Base-by-base conservation (phyloP, 108 stramenopile genomes). In the Craspedostauros australis region DNA sequence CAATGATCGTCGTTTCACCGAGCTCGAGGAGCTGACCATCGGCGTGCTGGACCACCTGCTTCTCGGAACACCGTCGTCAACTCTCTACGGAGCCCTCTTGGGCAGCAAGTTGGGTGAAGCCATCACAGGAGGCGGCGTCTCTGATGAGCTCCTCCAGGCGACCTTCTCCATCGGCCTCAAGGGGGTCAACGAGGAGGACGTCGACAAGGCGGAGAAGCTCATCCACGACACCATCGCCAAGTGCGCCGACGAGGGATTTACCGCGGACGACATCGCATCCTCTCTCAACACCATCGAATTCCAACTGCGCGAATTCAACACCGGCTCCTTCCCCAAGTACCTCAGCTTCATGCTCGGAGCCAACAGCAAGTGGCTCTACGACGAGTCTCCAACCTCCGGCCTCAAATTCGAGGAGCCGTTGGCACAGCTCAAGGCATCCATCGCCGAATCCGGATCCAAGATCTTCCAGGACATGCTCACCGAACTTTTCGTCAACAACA, bases 241-340 rank as follows among this genome's bases (percentile, higher is more conserved):
- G 66, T 77, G 85, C 29, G 88, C 72, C 12, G 71, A 75, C 41
- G 92, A 95, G 49, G 98, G 98, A 23, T 99, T 99, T 53, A 59
- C 71, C 18, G 82, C 74, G 2, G 91, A 93, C 40, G 95, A 74
- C 5, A 76, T 88, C 56, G 91, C 91, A 14, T 85, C 97, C 11
- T 83, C 85, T 8, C 77, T 98, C 80, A 98, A 95, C 62, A 88
- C 95, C n/a, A 77, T 91, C 55, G 95, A 98, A 67, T 98, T 98
- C 55, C 56, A 63, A 45, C 61, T 98, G 56, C 77, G 97, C 36
- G 97, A 98, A 61, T 98, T 96, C 81, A 98, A 98, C 69, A 96
- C 95, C 20, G 97, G 97, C 55, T 86, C 88, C 5, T 98, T 94
- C 65, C 97, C 97, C 50, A 89, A 89, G 73, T 94, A 94, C 20